Percentiles rank a stretch among this genome's conserved stretches.
Conservation (phyloP, 1,139 yeast genomes). For the Eremothecium gossypii region DNA sequence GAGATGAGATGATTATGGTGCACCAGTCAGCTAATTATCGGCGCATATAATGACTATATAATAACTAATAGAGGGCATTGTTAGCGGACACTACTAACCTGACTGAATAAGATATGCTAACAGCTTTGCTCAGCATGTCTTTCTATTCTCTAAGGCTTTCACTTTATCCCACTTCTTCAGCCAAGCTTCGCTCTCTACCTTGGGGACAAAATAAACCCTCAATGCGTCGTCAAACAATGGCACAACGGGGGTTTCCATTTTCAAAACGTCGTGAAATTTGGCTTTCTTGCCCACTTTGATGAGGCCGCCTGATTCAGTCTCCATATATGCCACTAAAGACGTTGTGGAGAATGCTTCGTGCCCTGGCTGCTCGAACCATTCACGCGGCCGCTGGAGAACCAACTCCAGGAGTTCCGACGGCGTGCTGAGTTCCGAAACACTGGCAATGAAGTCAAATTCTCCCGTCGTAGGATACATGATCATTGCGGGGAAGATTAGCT, state of each 20-base stretch:
- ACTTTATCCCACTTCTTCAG: constrained; percentile 53
- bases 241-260: constrained; percentile 52
- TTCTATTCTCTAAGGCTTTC: neutral
- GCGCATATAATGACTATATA: too few relatives aligned
- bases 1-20: neutral
- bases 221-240: constrained; percentile 74
- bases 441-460: constrained; percentile 75
- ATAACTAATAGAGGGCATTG: too few relatives aligned
- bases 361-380: constrained; percentile 60
- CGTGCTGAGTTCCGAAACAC: constrained; percentile 60
- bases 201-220: constrained; percentile 74
- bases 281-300: constrained; percentile 78
- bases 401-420: constrained; percentile 48
- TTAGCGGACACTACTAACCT: too few relatives aligned
- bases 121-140: too few relatives aligned
- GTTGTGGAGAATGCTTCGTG: constrained; percentile 51
- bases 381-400: constrained; percentile 55
- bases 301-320: constrained; percentile 74
- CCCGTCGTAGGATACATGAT: constrained; percentile 75
- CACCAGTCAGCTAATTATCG: neutral
- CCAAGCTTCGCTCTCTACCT: constrained; percentile 57
- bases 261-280: constrained; percentile 53
- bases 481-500: constrained; percentile 70
- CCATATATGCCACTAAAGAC: constrained; percentile 67
- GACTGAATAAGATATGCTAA: too few relatives aligned